These are phyloP conservation scores for Colletotrichum karsti DNA, from an alignment of 2,329 filamentous ascomycete species.

Conservation along the genomic window DNA sequence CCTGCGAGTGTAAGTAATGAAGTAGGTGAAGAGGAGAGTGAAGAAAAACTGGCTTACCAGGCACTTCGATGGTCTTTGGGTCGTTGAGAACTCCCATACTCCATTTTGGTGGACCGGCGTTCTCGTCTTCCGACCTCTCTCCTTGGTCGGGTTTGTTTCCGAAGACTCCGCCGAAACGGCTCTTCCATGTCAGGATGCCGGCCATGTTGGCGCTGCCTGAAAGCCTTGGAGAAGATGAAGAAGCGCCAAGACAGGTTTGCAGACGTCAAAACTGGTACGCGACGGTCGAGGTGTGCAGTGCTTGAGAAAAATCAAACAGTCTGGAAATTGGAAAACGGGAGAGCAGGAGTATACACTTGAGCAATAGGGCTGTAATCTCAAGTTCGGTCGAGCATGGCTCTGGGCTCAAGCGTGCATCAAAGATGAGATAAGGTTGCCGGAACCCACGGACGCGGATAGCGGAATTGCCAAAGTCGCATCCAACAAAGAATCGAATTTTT, in stretches of 20 bases:
- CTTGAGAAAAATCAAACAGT: no score
- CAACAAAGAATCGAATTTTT: background rate
- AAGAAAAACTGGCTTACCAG: constrained; percentile 62
- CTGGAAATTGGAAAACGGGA: background rate
- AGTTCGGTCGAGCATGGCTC: background rate
- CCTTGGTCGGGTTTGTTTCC: constrained; percentile 4
- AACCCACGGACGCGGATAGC: background rate
- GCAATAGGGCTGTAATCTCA: background rate
- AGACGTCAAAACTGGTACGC: background rate
- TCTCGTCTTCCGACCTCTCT: background rate
- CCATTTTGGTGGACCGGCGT: constrained; percentile 53
- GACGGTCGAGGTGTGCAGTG: no score
- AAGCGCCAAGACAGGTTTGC: background rate
- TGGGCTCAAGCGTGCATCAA: background rate
- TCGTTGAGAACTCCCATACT: constrained; percentile 87
- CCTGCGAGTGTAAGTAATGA: constrained; percentile 44
- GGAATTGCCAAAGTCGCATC: background rate
- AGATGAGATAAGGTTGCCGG: constrained; percentile 15
- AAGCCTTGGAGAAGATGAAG: background rate
- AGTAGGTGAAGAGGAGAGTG: background rate
- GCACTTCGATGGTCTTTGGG: constrained; percentile 83
- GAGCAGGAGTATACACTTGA: background rate
- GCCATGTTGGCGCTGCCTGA: background rate
- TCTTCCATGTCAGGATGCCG: constrained; percentile 13
- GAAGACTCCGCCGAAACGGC: constrained; percentile 26